Base-by-base conservation (phyloP, 495 filamentous ascomycete genomes). In the Annulohypoxylon maeteangense region DNA sequence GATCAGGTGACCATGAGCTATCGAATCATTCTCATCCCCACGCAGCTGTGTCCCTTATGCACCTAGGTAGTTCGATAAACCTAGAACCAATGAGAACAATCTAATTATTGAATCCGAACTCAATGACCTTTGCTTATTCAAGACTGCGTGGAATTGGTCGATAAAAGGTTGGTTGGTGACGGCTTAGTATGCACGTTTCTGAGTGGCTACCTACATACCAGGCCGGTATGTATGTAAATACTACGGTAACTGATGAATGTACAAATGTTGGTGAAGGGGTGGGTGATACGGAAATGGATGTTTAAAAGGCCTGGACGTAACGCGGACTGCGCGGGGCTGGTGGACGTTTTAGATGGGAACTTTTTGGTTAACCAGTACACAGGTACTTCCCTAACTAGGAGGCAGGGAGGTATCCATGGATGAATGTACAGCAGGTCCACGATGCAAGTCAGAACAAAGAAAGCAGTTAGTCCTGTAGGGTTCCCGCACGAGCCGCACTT, bases 11-110 rank as follows among this genome's bases (percentile, higher is more conserved):
- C 59, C 16, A 20, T 59, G 23, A 67, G 38, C 55, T 61, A 31
- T 55, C 56, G 60, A 64, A 55, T 53, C 23, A 32, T 62, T 62
- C n/a, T 44, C 40, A 44, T 18, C 40, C 16, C 16, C n/a, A 44
- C 6, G 12, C 40, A 44, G 40, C 40, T 44, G 4, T 44, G 4
- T 12, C 2, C 11, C 11, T 40, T 1, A 10, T n/a, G 40, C 20
- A 18, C 16, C 40, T 12, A 18, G 40, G n/a, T 11, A 55, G 51
- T 58, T 68, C 66, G 66, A 56, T 10, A 32, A 27, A 44, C 67
- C 61, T 70, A 18, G 68, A 71, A 71, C 68, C 68, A 71, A 45
- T 71, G 50, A 62, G 61, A 61, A 69, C 25, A 20, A 55, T 34
- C 31, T 16, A 31, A 51, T n/a, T 27, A 34, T 45, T 12, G 47